phyloP scores from a whole-genome alignment of 495 filamentous ascomycete species.

The Penicillium paxilli region DNA sequence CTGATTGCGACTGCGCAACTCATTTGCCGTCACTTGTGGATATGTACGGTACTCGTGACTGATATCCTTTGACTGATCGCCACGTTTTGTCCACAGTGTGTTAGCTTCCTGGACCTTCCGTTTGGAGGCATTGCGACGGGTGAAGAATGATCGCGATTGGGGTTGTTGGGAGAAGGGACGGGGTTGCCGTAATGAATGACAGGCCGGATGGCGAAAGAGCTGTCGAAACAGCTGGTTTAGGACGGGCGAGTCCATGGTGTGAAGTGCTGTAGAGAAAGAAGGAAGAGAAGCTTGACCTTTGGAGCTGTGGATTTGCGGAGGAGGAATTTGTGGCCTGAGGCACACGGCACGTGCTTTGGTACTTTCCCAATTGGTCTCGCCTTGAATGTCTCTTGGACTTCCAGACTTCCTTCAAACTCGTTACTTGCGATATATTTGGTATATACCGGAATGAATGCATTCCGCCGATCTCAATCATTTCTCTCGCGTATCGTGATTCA shows the following conservation, averaged over 20 bases:
- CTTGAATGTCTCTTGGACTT: too few relatives aligned
- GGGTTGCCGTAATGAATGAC: constrained; percentile 53
- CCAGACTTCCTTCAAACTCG: too few relatives aligned
- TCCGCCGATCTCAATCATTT: too few relatives aligned
- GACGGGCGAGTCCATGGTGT: constrained; percentile 78
- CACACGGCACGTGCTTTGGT: constrained; percentile 17
- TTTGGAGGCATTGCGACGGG: constrained; percentile 30
- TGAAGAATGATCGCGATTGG: constrained; percentile 45
- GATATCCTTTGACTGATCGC: constrained; percentile 71
- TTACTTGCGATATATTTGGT: too few relatives aligned
- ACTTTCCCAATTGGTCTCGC: too few relatives aligned
- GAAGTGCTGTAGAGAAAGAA: too few relatives aligned
- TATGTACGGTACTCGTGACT: constrained; percentile 74
- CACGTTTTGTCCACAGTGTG: constrained; percentile 76
- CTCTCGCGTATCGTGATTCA: too few relatives aligned
- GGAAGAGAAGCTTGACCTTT: too few relatives aligned
- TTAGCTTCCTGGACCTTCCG: constrained; percentile 33
- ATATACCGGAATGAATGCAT: too few relatives aligned
- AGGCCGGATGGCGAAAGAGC: constrained; percentile 71
- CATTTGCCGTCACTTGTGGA: constrained; percentile 80
- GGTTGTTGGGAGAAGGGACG: constrained; percentile 33
- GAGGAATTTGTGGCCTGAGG: constrained; percentile 14
- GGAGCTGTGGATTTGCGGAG: constrained; percentile 4
- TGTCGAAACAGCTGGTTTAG: constrained; percentile 78
- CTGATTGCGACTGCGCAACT: constrained; percentile 67